Conservation (phyloP, 2,329 filamentous ascomycete genomes). For the Aspergillus sp. region DNA sequence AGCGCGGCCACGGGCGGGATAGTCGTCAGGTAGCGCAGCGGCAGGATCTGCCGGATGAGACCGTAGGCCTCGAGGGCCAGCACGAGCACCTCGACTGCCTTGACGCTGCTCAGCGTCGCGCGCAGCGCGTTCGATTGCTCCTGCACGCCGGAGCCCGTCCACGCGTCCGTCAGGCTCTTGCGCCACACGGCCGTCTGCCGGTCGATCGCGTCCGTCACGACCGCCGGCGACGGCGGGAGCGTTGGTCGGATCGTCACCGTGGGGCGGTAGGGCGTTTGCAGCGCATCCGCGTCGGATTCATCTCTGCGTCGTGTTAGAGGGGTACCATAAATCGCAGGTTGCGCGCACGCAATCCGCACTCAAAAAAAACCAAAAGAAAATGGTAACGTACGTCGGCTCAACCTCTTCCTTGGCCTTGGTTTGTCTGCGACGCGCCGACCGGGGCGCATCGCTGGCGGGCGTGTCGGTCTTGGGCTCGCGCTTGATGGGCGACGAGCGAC, state of each 20-base stretch:
- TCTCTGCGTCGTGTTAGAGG: conserved; percentile 11
- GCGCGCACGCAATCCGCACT: neutral
- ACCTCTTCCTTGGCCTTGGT: conserved; percentile 41
- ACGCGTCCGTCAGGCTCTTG: conserved; percentile 33
- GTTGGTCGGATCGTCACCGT: conserved; percentile 12
- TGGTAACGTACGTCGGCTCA: conserved; percentile 21
- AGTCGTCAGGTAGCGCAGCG: conserved; percentile 70
- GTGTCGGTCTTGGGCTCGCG: conserved; percentile 42
- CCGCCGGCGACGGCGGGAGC: conserved; percentile 42
- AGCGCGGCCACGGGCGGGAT: conserved; percentile 62
- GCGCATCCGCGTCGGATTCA: conserved; percentile 11
- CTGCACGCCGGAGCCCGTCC: conserved; percentile 35
- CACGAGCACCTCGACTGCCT: conserved; percentile 67
- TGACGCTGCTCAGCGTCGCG: conserved; percentile 67
- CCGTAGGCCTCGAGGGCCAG: conserved; percentile 68
- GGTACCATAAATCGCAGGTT: neutral
- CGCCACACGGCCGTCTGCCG: conserved; percentile 49
- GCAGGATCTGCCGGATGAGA: conserved; percentile 69
- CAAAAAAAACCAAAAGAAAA: neutral
- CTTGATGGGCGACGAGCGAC: conserved; percentile 49
- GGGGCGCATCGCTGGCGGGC: conserved; percentile 28
- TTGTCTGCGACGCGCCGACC: conserved; percentile 38
- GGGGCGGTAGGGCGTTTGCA: conserved; percentile 17
- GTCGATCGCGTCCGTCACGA: conserved; percentile 70
- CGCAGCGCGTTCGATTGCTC: conserved; percentile 62